These are phyloP conservation scores for Immersiella caudata DNA, from an alignment of 495 filamentous ascomycete species.

Conservation along the genomic window DNA sequence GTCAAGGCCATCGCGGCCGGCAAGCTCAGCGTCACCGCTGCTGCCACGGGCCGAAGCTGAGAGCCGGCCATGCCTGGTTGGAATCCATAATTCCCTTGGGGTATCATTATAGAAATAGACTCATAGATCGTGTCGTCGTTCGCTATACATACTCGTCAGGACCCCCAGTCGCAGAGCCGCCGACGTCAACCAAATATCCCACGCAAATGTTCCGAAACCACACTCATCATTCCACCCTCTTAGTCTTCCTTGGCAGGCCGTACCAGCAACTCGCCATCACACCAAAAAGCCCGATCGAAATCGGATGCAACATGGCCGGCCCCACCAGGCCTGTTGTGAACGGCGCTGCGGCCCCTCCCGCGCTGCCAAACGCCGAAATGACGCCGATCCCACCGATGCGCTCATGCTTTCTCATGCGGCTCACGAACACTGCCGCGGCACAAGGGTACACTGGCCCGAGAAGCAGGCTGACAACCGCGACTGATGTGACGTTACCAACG, in stretches of 20 bases:
- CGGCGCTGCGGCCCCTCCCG: slow-evolving; percentile 72
- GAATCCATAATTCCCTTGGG: neutral
- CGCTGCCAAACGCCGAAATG: slow-evolving; percentile 72
- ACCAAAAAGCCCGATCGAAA: slow-evolving; percentile 66
- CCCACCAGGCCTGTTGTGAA: slow-evolving; percentile 72
- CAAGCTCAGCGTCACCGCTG: slow-evolving; percentile 52
- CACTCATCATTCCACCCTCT: slow-evolving; percentile 54
- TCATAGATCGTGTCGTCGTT: neutral
- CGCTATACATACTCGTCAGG: neutral
- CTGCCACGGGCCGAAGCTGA: slow-evolving; percentile 40
- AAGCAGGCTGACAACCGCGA: slow-evolving; percentile 73
- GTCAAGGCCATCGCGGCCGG: slow-evolving; percentile 73
- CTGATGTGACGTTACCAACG: slow-evolving; percentile 69
- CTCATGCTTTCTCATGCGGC: slow-evolving; percentile 61
- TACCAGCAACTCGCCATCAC: slow-evolving; percentile 73
- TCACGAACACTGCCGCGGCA: slow-evolving; percentile 66
- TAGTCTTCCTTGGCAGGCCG: slow-evolving; percentile 54
- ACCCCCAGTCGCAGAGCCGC: neutral
- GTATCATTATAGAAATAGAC: slow-evolving; percentile 18
- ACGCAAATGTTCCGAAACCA: slow-evolving; percentile 1
- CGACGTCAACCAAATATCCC: neutral
- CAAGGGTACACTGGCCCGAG: slow-evolving; percentile 79
- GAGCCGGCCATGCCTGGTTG: neutral
- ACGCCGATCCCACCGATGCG: slow-evolving; percentile 70
- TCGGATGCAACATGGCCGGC: slow-evolving; percentile 75